Percentiles rank a stretch among this genome's conserved stretches.
Evolutionary conservation across 371 early-diverging fungal genomes (phyloP).

Genomic region (Mortierella sp.): DNA sequence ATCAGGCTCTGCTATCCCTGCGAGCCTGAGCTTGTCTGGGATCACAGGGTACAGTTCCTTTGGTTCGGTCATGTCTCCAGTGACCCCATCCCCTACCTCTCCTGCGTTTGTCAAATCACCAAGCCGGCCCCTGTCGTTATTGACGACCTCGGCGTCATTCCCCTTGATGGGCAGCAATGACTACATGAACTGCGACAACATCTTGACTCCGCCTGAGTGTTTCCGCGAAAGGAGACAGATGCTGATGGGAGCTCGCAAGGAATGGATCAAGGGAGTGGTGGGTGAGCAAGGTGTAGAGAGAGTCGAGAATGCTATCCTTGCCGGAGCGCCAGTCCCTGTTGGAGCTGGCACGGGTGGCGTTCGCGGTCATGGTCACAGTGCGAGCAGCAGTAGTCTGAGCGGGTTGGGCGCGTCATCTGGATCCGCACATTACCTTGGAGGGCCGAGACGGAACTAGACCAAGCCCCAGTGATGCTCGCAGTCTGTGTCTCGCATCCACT

Average conservation of each 20-base stretch:
- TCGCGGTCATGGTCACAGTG: background rate
- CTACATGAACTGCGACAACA: constrained; percentile 45
- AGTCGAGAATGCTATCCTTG: constrained; percentile 32
- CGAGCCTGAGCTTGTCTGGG: background rate
- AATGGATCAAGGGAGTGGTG: constrained; percentile 28
- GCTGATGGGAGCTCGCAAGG: constrained; percentile 31
- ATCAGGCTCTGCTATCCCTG: background rate
- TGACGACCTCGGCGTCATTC: constrained; percentile 37
- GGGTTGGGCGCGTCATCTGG: constrained; percentile 9
- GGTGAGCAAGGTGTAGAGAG: constrained; percentile 35
- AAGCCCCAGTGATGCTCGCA: background rate
- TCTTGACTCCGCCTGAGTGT: constrained; percentile 53
- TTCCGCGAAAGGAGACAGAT: constrained; percentile 44
- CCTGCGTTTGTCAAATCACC: constrained; percentile 18
- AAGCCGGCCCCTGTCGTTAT: constrained; percentile 43
- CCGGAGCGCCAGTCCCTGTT: constrained; percentile 14
- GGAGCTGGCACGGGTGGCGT: background rate
- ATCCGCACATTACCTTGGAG: background rate
- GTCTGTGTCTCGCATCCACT: background rate
- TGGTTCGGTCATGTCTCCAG: background rate
- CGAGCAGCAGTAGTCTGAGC: background rate
- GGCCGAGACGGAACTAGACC: background rate
- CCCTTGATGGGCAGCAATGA: constrained; percentile 41
- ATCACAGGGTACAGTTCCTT: background rate
- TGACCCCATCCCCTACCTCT: background rate